Conservation (phyloP, 495 filamentous ascomycete genomes). For the Penicillium lagena region DNA sequence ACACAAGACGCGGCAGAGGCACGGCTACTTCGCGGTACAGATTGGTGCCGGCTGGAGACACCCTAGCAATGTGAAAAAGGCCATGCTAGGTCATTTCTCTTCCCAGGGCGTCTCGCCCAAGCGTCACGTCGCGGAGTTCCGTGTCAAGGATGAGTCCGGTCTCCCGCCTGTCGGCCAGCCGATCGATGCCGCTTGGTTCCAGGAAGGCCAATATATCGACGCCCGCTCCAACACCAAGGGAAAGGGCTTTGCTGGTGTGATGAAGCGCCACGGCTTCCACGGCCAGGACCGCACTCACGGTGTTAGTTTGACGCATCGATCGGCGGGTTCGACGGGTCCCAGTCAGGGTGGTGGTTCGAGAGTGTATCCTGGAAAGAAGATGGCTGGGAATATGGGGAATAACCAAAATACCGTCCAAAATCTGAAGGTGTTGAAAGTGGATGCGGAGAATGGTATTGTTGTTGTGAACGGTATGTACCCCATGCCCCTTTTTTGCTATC, state of each 20-base stretch:
- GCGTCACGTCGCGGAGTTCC: constrained; percentile 75
- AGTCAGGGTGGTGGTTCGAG: constrained; percentile 87
- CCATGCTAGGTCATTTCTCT: constrained; percentile 80
- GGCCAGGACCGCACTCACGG: constrained; percentile 93
- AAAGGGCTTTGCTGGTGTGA: constrained; percentile 91
- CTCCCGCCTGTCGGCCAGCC: constrained; percentile 64
- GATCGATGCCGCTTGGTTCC: constrained; percentile 80
- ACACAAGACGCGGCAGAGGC: constrained; percentile 68
- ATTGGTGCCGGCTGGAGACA: constrained; percentile 76
- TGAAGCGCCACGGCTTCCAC: constrained; percentile 86
- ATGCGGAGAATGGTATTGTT: constrained; percentile 76
- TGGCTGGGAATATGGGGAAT: constrained; percentile 92
- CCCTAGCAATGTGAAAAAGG: constrained; percentile 65
- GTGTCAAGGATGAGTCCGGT: constrained; percentile 64
- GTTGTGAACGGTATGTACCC: constrained; percentile 66
- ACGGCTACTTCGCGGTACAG: constrained; percentile 93
- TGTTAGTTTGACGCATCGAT: constrained; percentile 84
- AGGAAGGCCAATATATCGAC: constrained; percentile 86
- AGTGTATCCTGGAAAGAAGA: constrained; percentile 92
- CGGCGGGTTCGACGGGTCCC: constrained; percentile 79
- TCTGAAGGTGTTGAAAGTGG: constrained; percentile 78
- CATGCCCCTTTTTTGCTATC: constrained; percentile 2
- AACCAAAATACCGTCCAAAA: constrained; percentile 84
- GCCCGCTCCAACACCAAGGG: constrained; percentile 70
- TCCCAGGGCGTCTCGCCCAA: constrained; percentile 74